Base-by-base conservation (phyloP, 352 stramenopile genomes). In the Phytopythium chamaehyphon region DNA sequence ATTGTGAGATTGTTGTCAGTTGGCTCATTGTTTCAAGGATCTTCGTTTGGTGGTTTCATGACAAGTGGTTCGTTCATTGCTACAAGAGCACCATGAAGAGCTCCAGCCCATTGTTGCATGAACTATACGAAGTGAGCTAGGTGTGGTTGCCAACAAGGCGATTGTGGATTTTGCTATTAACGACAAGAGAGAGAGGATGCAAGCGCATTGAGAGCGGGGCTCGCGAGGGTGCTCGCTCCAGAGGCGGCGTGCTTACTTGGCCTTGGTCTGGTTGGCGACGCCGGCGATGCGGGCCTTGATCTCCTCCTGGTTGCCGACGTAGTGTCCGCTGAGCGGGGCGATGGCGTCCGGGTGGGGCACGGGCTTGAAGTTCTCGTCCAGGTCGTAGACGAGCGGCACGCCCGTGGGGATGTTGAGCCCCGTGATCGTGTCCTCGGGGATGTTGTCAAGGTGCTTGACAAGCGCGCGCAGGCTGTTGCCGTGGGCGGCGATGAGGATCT, bases 381-480 rank as follows among this genome's bases (percentile, higher is more conserved):
- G 62, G 67, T 98, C 90, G 81, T 98, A 99, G 57, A 98, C 87
- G 28, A 98, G 80, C 23, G 96, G 96, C 42, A 96, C 88, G 33
- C 91, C 96, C 15, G 95, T 98, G 19, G 90, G 95, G 66, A 99
- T 98, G 82, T 99, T 98, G 43, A 99, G 82, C 31, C 95, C 93
- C 47, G 86, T 90, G 83, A 99, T 99, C 15, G 88, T 86, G 64
- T 98, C 92, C 63, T 98, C 90, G 18, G 85, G 80, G 69, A 99
- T 99, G 64, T 91, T 83, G 70, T 99, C 97, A 55, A 99, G 79
- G 71, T 99, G 93, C 80, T 99, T 99, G 6, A 99, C 96, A 35
- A 99, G 79, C 12, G 97, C 97, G 54, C 97, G 92, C 23, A 99
- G 85, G 45, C 88, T 96, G 78, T 99, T 99, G 62, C 96, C 97